A percentile compares a stretch with the other conserved stretches of the same genome.
phyloP scores from a whole-genome alignment of 139 green algal genomes.

The Trebouxia sp. region DNA sequence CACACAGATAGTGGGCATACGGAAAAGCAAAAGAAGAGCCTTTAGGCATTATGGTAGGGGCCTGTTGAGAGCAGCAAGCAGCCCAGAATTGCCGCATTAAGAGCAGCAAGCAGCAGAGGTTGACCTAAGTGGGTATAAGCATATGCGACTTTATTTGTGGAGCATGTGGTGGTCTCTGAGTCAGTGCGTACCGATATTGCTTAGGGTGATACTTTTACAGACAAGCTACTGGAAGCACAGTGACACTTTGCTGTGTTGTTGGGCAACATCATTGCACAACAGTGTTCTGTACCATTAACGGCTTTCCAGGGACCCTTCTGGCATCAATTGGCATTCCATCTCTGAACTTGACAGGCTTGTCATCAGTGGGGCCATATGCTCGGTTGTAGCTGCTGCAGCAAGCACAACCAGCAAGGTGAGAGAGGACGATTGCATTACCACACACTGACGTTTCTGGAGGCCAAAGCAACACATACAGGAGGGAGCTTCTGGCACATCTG shows the following conservation, averaged over 20 bases:
- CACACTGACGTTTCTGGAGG: background rate
- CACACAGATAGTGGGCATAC: no score
- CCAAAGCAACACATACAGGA: background rate
- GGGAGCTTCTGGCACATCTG: background rate
- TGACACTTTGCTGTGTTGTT: no score
- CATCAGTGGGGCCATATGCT: constrained; percentile 12
- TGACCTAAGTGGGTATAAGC: background rate
- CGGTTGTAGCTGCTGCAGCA: constrained; percentile 13
- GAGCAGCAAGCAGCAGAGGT: background rate
- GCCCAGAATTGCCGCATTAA: no score
- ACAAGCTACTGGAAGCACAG: no score
- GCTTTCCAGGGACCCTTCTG: constrained; percentile 9
- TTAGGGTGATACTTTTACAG: no score
- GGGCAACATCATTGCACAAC: no score
- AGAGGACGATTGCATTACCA: no score
- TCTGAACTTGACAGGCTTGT: constrained; percentile 24
- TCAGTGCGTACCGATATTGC: background rate
- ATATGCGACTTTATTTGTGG: background rate
- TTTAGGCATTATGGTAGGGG: no score
- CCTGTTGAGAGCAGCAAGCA: no score
- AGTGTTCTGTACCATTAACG: constrained; percentile 25
- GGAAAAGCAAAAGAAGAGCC: no score
- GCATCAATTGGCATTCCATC: constrained; percentile 26
- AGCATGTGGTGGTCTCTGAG: background rate
- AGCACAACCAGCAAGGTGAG: background rate